These are phyloP conservation scores for Acanthamoeba healyi DNA, from an alignment of 208 protist species.

Conservation along the genomic window DNA sequence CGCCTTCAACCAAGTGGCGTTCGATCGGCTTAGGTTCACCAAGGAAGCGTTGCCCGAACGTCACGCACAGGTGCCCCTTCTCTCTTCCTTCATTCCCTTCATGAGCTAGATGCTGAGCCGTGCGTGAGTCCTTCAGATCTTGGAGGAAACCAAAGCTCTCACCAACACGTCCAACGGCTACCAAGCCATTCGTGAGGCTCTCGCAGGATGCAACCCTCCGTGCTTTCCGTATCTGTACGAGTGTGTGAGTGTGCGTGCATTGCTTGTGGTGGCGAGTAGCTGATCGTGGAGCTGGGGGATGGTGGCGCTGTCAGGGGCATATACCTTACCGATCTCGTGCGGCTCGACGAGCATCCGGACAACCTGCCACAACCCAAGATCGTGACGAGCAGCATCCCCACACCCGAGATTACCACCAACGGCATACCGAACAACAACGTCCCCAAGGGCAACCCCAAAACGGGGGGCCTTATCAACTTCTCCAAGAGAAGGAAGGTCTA, in stretches of 20 bases:
- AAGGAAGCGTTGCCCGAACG: constrained; percentile 44
- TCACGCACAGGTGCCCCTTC: not conserved
- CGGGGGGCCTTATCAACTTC: constrained; percentile 77
- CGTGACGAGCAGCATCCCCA: constrained; percentile 83
- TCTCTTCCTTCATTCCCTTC: not conserved
- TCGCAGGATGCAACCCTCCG: constrained; percentile 73
- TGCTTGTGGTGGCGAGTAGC: not conserved
- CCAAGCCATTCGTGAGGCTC: not conserved
- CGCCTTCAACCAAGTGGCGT: constrained; percentile 40
- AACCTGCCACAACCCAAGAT: constrained; percentile 17
- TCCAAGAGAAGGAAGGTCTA: constrained; percentile 70
- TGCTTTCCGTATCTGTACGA: constrained; percentile 81
- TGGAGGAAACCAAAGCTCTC: not conserved
- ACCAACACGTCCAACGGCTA: not conserved
- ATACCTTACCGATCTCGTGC: constrained; percentile 20
- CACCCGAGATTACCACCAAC: constrained; percentile 84
- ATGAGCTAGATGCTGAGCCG: too few species aligned
- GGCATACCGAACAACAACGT: constrained; percentile 5
- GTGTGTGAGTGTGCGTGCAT: not conserved
- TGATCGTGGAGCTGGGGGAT: not conserved
- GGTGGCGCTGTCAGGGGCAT: not conserved
- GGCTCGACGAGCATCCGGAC: constrained; percentile 71
- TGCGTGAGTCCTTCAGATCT: constrained; percentile 12
- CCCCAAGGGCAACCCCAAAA: not conserved
- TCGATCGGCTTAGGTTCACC: constrained; percentile 73